A percentile compares a stretch with the other conserved stretches of the same genome.
These are phyloP conservation scores for Neofusicoccum sp. DNA, from an alignment of 2,329 filamentous ascomycete species.

Conservation along the genomic window DNA sequence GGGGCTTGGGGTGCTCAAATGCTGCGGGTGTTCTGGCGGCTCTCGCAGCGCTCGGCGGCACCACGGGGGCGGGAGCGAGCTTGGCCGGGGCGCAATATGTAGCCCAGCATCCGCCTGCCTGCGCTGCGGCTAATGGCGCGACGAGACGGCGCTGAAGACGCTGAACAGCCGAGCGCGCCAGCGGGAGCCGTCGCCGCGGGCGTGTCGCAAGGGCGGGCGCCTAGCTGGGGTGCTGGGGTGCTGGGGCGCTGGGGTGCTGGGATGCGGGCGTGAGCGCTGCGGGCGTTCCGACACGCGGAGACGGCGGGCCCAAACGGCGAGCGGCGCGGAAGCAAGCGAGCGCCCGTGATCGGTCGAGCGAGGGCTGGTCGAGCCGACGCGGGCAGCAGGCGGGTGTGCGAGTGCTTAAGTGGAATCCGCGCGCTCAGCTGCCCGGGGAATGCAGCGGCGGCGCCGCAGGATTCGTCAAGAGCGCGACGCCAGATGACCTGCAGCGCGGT, in stretches of 20 bases:
- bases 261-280: constrained; percentile 9
- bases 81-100: constrained; percentile 15
- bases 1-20: constrained; percentile 11
- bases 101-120: constrained; percentile 14
- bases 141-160: not conserved
- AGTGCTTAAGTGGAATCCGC: constrained; percentile 16
- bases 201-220: constrained; percentile 12
- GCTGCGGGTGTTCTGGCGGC: constrained; percentile 3
- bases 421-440: constrained; percentile 14
- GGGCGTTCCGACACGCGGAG: constrained; percentile 14
- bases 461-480: constrained; percentile 15
- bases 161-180: constrained; percentile 12
- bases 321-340: constrained; percentile 15
- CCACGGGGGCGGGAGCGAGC: constrained; percentile 11
- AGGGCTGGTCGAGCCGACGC: constrained; percentile 14
- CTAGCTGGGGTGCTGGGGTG: not conserved
- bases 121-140: constrained; percentile 14
- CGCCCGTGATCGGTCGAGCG: constrained; percentile 7
- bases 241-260: not conserved
- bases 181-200: constrained; percentile 4
- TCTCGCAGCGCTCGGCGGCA: constrained; percentile 5
- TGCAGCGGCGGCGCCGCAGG: constrained; percentile 5
- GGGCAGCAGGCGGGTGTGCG: constrained; percentile 13
- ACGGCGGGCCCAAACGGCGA: constrained; percentile 11
- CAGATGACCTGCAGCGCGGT: constrained; percentile 15